Percentiles rank a stretch among this genome's conserved stretches.
Conservation (phyloP, 805 yeast genomes). For the Sugiyamaella valdiviana region DNA sequence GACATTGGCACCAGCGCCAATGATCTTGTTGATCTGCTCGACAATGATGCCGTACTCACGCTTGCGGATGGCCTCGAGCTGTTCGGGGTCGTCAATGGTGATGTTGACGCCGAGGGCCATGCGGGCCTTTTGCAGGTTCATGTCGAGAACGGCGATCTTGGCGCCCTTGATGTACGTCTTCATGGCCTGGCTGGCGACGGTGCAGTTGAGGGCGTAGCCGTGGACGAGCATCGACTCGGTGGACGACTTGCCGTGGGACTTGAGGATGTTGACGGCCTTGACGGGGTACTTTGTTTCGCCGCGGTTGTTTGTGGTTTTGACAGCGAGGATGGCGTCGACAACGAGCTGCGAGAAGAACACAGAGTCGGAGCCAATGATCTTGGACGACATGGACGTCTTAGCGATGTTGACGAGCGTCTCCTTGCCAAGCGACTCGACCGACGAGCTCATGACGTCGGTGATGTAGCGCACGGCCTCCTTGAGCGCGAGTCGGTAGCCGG, state of each 20-base stretch:
- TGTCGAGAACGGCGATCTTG: slow-evolving; percentile 80
- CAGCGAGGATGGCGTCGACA: slow-evolving; percentile 93
- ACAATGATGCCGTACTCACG: slow-evolving; percentile 81
- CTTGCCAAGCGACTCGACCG: slow-evolving; percentile 72
- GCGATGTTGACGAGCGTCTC: slow-evolving; percentile 87
- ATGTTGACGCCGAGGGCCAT: slow-evolving; percentile 99
- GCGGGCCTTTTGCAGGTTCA: slow-evolving; percentile 90
- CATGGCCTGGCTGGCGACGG: slow-evolving; percentile 98
- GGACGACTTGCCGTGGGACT: slow-evolving; percentile 94
- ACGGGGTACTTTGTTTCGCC: slow-evolving; percentile 93
- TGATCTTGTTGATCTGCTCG: slow-evolving; percentile 75
- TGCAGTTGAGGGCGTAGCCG: slow-evolving; percentile 95
- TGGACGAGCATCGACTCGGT: slow-evolving; percentile 77
- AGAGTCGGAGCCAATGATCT: slow-evolving; percentile 90
- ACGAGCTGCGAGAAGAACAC: slow-evolving; percentile 86
- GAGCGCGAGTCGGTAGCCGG: slow-evolving; percentile 90
- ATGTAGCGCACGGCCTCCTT: slow-evolving; percentile 86
- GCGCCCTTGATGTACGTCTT: slow-evolving; percentile 61
- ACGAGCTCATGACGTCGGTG: slow-evolving; percentile 72
- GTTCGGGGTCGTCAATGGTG: slow-evolving; percentile 95
- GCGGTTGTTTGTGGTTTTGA: slow-evolving; percentile 78
- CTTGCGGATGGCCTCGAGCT: slow-evolving; percentile 83
- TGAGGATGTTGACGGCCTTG: slow-evolving; percentile 90
- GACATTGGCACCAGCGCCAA: slow-evolving; percentile 87
- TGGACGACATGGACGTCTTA: slow-evolving; percentile 93